Percentiles rank a stretch among this genome's conserved stretches.
Evolutionary conservation across 2,329 filamentous ascomycete genomes (phyloP).

Genomic region (Colletotrichum scovillei): DNA sequence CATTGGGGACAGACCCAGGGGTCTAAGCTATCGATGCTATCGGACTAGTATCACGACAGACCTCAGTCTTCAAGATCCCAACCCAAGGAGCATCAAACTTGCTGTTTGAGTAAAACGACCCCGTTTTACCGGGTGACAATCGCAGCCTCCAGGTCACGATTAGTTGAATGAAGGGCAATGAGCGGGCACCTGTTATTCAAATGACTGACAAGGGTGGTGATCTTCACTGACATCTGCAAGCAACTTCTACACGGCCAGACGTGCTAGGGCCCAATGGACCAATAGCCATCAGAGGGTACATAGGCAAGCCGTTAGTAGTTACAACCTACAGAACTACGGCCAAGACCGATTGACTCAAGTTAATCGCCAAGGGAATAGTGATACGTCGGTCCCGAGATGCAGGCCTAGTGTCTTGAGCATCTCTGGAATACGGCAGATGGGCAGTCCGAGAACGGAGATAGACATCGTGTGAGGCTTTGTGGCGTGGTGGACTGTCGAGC

Average conservation of each 20-base stretch:
- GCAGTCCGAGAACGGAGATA: too few relatives aligned
- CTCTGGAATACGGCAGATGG: too few relatives aligned
- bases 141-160: background rate
- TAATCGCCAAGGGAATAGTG: too few relatives aligned
- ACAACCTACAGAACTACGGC: background rate
- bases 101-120: background rate
- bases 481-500: background rate
- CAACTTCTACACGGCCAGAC: background rate
- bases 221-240: background rate
- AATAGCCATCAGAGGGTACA: background rate
- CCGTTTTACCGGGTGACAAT: background rate
- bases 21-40: background rate
- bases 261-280: too few relatives aligned
- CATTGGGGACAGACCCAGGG: background rate
- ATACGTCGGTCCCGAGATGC: too few relatives aligned
- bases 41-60: background rate
- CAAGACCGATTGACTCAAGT: background rate
- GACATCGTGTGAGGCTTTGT: background rate
- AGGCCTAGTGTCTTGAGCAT: too few relatives aligned
- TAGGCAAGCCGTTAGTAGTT: background rate
- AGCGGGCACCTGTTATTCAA: background rate
- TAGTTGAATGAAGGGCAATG: background rate
- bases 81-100: background rate
- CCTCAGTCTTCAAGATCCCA: background rate
- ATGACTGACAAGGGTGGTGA: background rate